Evolutionary conservation across 139 green algal genomes (phyloP).

Genomic region (Marvania coccoides): DNA sequence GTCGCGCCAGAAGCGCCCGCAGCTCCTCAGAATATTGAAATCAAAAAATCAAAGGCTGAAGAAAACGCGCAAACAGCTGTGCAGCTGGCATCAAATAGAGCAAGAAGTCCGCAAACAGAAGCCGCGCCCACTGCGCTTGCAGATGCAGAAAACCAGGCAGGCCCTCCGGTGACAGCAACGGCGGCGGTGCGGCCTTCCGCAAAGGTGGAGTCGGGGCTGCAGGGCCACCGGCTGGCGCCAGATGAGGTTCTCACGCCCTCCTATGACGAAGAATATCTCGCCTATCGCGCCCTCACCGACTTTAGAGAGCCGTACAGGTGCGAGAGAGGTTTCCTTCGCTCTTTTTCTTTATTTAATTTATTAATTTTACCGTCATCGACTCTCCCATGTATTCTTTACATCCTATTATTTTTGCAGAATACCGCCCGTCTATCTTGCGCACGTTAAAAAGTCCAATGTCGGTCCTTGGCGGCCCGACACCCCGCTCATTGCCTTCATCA

Average conservation of each 20-base stretch:
- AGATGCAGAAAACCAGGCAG: too few species aligned
- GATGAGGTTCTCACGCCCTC: background rate
- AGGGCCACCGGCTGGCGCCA: background rate
- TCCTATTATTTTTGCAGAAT: slow-evolving; percentile 22
- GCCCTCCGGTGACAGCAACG: too few species aligned
- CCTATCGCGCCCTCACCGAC: slow-evolving; percentile 42
- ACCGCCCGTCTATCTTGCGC: slow-evolving; percentile 26
- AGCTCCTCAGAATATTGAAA: too few species aligned
- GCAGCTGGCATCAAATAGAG: too few species aligned
- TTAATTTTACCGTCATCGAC: background rate
- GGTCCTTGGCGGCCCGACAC: slow-evolving; percentile 26
- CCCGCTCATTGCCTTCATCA: slow-evolving; percentile 82
- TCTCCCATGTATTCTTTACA: background rate
- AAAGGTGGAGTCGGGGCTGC: too few species aligned
- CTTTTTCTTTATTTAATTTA: background rate
- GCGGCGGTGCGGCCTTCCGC: too few species aligned
- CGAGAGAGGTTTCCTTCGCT: background rate
- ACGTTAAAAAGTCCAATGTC: slow-evolving; percentile 25
- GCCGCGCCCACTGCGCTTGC: too few species aligned
- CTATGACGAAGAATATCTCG: slow-evolving; percentile 33
- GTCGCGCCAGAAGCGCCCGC: too few species aligned
- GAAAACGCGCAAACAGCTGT: too few species aligned
- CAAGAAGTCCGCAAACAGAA: too few species aligned
- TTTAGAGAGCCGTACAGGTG: slow-evolving; percentile 59
- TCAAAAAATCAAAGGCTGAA: too few species aligned